phyloP scores from a whole-genome alignment of 2,329 filamentous ascomycete genomes.

The Monosporascus sp. region DNA sequence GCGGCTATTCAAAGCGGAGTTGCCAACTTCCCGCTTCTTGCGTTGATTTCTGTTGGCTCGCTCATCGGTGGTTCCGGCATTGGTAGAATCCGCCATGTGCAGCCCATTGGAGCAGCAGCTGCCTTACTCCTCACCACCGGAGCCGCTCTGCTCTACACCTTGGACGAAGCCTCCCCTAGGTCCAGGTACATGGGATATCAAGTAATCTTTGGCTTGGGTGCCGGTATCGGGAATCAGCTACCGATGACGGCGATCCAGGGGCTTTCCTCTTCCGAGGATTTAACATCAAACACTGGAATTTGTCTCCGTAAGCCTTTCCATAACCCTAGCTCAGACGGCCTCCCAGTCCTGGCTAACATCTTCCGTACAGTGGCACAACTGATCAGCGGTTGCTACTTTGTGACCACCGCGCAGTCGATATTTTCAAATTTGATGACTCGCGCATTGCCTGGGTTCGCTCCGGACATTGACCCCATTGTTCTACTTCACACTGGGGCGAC shows the following conservation, averaged over 20 bases:
- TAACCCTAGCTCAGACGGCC: neutral
- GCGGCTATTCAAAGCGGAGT: conserved; percentile 10
- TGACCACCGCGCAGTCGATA: conserved; percentile 31
- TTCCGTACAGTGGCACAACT: neutral
- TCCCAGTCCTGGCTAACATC: neutral
- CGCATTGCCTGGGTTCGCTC: conserved; percentile 15
- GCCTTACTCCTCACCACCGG: neutral
- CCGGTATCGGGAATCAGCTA: conserved; percentile 8
- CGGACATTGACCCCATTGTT: conserved; percentile 18
- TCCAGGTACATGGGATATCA: conserved; percentile 5
- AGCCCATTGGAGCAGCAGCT: neutral
- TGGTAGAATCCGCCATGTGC: neutral
- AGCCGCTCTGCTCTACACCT: neutral
- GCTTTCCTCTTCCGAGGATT: conserved; percentile 6
- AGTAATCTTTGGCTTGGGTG: conserved; percentile 5
- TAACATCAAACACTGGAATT: conserved; percentile 1
- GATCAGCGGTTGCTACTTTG: conserved; percentile 22
- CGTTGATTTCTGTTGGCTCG: conserved; percentile 4
- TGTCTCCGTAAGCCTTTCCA: neutral
- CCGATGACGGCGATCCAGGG: conserved; percentile 8
- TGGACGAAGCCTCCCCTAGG: neutral
- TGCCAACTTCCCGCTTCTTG: conserved; percentile 7
- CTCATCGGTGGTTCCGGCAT: neutral
- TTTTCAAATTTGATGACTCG: conserved; percentile 28
- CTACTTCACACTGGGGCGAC: conserved; percentile 35